Conservation (phyloP, 768 basidiomycete species). For the Lepiota venenata region DNA sequence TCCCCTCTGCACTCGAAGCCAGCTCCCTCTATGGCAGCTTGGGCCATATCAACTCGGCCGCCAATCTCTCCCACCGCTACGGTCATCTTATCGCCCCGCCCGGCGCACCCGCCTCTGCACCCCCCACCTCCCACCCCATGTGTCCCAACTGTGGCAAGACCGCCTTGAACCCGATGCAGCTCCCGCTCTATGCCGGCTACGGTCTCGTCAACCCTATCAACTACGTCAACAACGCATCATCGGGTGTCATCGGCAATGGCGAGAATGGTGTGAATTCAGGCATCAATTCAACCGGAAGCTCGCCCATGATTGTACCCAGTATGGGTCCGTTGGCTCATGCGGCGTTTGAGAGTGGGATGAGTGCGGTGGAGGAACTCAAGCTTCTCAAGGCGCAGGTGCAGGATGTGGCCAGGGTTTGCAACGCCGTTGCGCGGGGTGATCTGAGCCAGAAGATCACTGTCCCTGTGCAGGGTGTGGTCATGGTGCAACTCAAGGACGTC, state of each 20-base stretch:
- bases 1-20: conserved; percentile 20
- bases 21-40: conserved; percentile 1
- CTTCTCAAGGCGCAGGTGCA: conserved; percentile 79
- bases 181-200: conserved; percentile 21
- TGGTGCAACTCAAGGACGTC: conserved; percentile 74
- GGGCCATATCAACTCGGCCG: neutral
- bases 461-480: conserved; percentile 66
- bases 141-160: conserved; percentile 58
- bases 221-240: neutral
- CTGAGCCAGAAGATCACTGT: conserved; percentile 72
- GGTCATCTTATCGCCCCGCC: conserved; percentile 7
- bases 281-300: conserved; percentile 46
- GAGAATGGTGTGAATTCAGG: conserved; percentile 15
- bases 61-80: conserved; percentile 14
- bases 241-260: neutral
- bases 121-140: conserved; percentile 39
- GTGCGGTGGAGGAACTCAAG: conserved; percentile 68
- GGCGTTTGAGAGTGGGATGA: conserved; percentile 31
- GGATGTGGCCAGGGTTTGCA: conserved; percentile 73
- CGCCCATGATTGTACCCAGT: conserved; percentile 37
- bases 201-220: neutral
- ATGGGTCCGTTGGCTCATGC: conserved; percentile 50
- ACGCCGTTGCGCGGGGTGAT: conserved; percentile 71
- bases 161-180: conserved; percentile 40
- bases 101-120: conserved; percentile 34